Evolutionary conservation across 2,329 filamentous ascomycete species (phyloP), one percentile per base, ranked within the genome.

Genomic region (Exophiala phaeomuriformis): DNA sequence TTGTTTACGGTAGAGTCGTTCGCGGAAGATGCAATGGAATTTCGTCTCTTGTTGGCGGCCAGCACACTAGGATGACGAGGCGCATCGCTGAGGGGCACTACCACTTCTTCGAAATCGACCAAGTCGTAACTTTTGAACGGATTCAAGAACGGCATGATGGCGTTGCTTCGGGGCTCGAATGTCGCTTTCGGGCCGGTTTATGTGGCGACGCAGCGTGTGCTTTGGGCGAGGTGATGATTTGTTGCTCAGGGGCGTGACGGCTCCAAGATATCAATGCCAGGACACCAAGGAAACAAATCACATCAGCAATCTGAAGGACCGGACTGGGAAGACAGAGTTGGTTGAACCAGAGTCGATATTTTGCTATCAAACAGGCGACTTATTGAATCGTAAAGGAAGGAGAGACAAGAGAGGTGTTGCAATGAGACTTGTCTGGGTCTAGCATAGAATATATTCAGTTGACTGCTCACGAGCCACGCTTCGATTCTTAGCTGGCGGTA

Each of bases 81-180:
- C 10, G 71, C 69, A 61, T 72, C 64, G 12, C 72, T 68, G 41
- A 81, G 69, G 30, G 78, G 77, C 6, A 79, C 70, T 12, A 74
- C 65, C 32, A 79, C 76, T 27, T 70, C 72, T n/a, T 71, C 70
- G 54, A 77, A 79, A 52, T 77, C 72, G 30, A 69, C 69, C 44
- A 74, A 69, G 59, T 78, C 72, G 61, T 75, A 72, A 56, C 69
- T 75, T 53, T 73, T 72, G 67, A 79, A 78, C 1, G 75, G 76
- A 58, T 76, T 69, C 52, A 76, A 67, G 54, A 72, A 65, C 49
- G 65, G 64, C 69, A 74, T 73, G 2, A 60, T 68, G 62, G 55
- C 33, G 33, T 10, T 4, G 44, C 44, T 32, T 33, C 9, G 44
- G 30, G 44, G 10, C 7, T 5, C 5, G 44, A 32, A 35, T 19